Conservation (phyloP, 805 yeast genomes). For the Saccharomyces paradoxus region DNA sequence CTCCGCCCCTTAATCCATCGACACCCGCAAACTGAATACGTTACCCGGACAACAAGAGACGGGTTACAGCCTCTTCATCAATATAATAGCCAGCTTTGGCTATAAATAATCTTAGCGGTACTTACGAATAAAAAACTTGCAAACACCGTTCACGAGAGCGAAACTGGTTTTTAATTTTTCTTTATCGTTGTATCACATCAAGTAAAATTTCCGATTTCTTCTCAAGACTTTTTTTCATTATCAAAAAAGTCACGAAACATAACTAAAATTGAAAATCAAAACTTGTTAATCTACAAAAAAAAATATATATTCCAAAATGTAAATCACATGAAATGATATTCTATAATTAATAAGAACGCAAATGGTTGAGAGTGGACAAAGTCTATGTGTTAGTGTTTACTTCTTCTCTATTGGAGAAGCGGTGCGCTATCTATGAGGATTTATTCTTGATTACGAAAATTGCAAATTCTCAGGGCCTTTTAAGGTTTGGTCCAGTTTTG, state of each 20-base stretch:
- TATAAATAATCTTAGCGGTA: neutral
- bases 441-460: constrained; percentile 7
- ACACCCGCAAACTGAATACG: neutral
- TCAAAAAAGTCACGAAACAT: neutral
- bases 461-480: constrained; percentile 14
- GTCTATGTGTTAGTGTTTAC: neutral
- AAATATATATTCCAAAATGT: neutral
- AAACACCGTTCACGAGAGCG: no score
- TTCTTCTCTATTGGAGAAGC: neutral
- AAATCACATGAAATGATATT: neutral
- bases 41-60: neutral
- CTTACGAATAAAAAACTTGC: neutral
- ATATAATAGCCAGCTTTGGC: no score
- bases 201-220: neutral
- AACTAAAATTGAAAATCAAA: neutral
- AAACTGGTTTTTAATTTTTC: no score
- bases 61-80: neutral
- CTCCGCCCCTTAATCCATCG: neutral
- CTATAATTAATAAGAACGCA: neutral
- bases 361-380: neutral
- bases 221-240: neutral
- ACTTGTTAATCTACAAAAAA: neutral
- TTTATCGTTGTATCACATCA: neutral
- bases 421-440: neutral
- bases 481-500: constrained; percentile 24